Conservation (phyloP, 352 stramenopile genomes). For the Phytophthora crassamura region DNA sequence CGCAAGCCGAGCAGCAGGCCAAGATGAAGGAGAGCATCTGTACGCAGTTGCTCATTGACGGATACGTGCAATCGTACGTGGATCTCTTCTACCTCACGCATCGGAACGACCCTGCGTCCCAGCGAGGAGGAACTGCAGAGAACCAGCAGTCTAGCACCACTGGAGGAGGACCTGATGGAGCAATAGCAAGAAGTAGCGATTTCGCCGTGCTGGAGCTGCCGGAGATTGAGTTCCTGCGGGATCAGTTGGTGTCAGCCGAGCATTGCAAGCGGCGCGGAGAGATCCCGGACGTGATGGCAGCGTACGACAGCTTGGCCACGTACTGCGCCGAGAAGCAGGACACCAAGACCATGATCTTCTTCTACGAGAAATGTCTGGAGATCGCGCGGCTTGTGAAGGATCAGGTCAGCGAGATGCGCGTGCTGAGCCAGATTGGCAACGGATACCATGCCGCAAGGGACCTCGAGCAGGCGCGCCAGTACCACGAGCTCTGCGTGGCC, state of each 20-base stretch:
- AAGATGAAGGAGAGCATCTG: slow-evolving; percentile 85
- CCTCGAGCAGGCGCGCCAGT: slow-evolving; percentile 72
- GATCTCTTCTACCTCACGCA: slow-evolving; percentile 96
- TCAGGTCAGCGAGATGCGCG: slow-evolving; percentile 84
- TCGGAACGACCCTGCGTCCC: slow-evolving; percentile 50
- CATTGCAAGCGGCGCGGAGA: slow-evolving; percentile 89
- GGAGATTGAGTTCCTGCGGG: slow-evolving; percentile 90
- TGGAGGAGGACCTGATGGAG: slow-evolving; percentile 1
- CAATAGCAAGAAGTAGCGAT: neutral
- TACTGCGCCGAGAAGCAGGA: slow-evolving; percentile 85
- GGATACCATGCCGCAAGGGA: slow-evolving; percentile 83
- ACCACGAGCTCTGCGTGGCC: slow-evolving; percentile 82
- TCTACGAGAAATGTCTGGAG: slow-evolving; percentile 94
- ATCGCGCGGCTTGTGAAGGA: slow-evolving; percentile 90
- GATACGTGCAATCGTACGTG: slow-evolving; percentile 94
- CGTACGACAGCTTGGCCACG: slow-evolving; percentile 83
- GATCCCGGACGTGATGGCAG: slow-evolving; percentile 82
- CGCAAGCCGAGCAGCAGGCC: slow-evolving; percentile 46
- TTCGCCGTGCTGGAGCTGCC: slow-evolving; percentile 32
- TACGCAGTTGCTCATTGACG: slow-evolving; percentile 86
- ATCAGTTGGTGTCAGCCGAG: slow-evolving; percentile 90
- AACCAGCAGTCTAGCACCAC: neutral
- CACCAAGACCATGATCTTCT: slow-evolving; percentile 92
- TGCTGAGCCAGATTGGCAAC: slow-evolving; percentile 84
- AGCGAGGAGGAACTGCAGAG: slow-evolving; percentile 7